Evolutionary conservation across 1,139 yeast species (phyloP).

Genomic region (Zygosaccharomyces sapae): DNA sequence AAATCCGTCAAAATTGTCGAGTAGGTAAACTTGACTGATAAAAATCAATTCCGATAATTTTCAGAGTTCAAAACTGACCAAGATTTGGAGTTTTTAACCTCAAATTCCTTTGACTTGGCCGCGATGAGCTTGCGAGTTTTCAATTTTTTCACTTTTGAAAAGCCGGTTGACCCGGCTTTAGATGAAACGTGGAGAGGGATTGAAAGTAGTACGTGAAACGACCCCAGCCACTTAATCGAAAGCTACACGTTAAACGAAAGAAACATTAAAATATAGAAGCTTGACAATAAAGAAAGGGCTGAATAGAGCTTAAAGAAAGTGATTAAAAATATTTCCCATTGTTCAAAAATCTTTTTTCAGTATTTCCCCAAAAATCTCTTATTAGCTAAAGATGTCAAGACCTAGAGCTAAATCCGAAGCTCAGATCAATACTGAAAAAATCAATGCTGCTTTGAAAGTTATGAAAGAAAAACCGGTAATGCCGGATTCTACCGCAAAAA

Average conservation of each 20-base stretch:
- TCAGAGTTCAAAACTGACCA: neutral
- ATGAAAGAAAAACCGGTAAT: slow-evolving; percentile 48
- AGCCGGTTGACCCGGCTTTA: slow-evolving; percentile 4
- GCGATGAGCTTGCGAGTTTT: slow-evolving; percentile 19
- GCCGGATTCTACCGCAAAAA: slow-evolving; percentile 3
- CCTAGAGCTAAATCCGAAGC: slow-evolving; percentile 20
- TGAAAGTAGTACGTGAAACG: slow-evolving; percentile 2
- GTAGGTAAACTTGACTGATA: neutral
- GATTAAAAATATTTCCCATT: neutral
- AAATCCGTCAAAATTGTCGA: neutral
- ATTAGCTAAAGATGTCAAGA: slow-evolving; percentile 1
- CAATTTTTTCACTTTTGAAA: neutral
- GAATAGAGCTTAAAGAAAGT: neutral
- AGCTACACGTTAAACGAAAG: neutral
- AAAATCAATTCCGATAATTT: neutral
- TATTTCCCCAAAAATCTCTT: neutral
- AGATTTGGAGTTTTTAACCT: neutral
- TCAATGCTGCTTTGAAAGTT: slow-evolving; percentile 74
- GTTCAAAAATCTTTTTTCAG: neutral
- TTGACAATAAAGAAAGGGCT: neutral
- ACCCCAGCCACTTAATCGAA: neutral
- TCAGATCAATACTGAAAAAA: slow-evolving; percentile 48
- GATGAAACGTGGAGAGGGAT: neutral
- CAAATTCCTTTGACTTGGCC: neutral
- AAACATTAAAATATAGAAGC: neutral